phyloP scores from a whole-genome alignment of 2,329 filamentous ascomycete species.

The Sporothrix sp. region DNA sequence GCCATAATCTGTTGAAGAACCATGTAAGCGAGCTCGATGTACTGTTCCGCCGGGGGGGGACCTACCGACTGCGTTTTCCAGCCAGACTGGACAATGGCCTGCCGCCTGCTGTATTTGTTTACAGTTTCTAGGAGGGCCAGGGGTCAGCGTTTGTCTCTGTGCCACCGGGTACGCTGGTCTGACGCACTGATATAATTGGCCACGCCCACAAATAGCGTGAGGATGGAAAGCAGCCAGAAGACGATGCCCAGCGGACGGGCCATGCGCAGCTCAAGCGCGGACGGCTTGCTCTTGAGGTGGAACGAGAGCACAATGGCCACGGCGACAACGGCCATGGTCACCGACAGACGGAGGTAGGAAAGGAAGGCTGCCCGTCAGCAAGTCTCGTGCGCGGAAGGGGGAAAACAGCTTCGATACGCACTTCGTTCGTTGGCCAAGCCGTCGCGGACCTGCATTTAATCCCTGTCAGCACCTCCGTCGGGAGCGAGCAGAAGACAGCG shows the following conservation, averaged over 20 bases:
- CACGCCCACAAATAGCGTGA: constrained; percentile 67
- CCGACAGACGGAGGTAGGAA: constrained; percentile 77
- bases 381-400: too few relatives aligned
- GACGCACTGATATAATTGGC: constrained; percentile 72
- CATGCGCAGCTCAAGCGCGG: constrained; percentile 60
- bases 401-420: too few relatives aligned
- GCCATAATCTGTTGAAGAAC: constrained; percentile 43
- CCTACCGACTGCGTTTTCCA: constrained; percentile 81
- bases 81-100: constrained; percentile 82
- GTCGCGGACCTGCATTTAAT: constrained; percentile 36
- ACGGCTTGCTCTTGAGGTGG: constrained; percentile 69
- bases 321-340: constrained; percentile 85
- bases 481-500: too few relatives aligned
- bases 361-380: constrained; percentile 52
- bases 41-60: too few relatives aligned
- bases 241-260: constrained; percentile 75
- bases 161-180: too few relatives aligned
- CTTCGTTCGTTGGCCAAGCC: constrained; percentile 73
- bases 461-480: constrained; percentile 16
- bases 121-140: constrained; percentile 45
- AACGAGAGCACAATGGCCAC: constrained; percentile 90
- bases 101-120: constrained; percentile 66
- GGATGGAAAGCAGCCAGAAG: constrained; percentile 75
- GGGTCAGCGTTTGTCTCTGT: too few relatives aligned
- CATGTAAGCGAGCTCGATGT: background rate